phyloP scores from a whole-genome alignment of 257 asterid species.

The Verbascum thapsus region DNA sequence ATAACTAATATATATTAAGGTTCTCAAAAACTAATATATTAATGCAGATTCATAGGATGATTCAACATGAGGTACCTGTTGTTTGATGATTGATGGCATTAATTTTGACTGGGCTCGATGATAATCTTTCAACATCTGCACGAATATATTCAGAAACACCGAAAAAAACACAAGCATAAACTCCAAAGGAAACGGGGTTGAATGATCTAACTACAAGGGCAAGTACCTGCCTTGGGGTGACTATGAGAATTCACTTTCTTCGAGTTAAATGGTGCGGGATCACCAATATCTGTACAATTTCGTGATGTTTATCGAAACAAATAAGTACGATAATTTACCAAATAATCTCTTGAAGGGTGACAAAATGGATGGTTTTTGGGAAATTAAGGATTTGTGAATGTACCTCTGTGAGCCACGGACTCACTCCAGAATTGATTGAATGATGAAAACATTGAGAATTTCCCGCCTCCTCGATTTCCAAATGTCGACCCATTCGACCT shows the following conservation, averaged over 20 bases:
- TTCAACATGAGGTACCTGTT: no score
- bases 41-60: no score
- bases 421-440: constrained; percentile 26
- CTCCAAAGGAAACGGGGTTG: neutral
- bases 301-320: no score
- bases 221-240: no score
- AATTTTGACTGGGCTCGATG: constrained; percentile 29
- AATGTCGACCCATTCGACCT: constrained; percentile 33
- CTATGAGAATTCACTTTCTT: no score
- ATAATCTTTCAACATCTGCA: constrained; percentile 34
- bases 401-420: constrained; percentile 31
- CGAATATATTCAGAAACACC: neutral
- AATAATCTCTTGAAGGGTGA: neutral
- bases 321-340: neutral
- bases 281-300: no score
- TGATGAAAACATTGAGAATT: constrained; percentile 1
- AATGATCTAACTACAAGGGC: no score
- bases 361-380: constrained; percentile 10
- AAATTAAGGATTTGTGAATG: constrained; percentile 14
- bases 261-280: no score
- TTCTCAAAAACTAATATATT: neutral
- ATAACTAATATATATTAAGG: neutral
- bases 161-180: neutral
- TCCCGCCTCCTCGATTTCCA: no score
- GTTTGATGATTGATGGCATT: constrained; percentile 30